phyloP scores from a whole-genome alignment of 345 rosid species.

The Syzygium aromaticum region DNA sequence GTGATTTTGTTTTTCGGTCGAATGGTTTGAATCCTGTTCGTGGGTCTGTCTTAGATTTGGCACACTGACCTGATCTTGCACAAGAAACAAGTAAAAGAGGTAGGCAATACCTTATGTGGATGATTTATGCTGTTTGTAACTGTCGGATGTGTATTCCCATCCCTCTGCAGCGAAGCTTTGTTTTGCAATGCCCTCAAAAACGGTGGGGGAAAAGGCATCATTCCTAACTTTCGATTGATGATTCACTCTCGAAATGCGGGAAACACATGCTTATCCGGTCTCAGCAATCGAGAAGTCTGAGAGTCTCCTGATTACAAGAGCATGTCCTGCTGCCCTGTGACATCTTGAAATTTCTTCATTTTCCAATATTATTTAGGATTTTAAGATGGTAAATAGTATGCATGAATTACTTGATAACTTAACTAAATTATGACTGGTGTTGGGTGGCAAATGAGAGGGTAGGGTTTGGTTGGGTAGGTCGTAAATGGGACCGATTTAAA shows the following conservation, averaged over 20 bases:
- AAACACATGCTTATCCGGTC: not conserved
- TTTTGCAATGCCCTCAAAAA: not conserved
- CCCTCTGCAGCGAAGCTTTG: not conserved
- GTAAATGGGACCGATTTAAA: too few species aligned
- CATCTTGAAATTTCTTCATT: not conserved
- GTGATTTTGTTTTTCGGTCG: not conserved
- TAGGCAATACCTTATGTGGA: not conserved
- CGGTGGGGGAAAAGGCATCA: not conserved
- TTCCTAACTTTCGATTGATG: not conserved
- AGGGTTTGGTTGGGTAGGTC: too few species aligned
- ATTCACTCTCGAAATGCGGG: not conserved
- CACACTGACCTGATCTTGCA: not conserved
- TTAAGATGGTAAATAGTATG: not conserved
- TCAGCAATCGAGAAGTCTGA: not conserved
- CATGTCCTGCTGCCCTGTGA: not conserved
- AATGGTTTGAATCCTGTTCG: not conserved
- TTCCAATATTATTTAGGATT: not conserved
- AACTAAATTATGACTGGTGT: too few species aligned
- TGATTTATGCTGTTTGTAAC: not conserved
- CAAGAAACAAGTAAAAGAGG: not conserved
- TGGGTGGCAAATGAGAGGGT: too few species aligned
- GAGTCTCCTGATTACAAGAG: not conserved
- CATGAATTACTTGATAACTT: not conserved
- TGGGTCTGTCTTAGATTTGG: not conserved
- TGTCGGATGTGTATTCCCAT: not conserved